A percentile compares a stretch with the other conserved stretches of the same genome.
Evolutionary conservation across 2,329 filamentous ascomycete species (phyloP).

Genomic region (Curvularia sp.): DNA sequence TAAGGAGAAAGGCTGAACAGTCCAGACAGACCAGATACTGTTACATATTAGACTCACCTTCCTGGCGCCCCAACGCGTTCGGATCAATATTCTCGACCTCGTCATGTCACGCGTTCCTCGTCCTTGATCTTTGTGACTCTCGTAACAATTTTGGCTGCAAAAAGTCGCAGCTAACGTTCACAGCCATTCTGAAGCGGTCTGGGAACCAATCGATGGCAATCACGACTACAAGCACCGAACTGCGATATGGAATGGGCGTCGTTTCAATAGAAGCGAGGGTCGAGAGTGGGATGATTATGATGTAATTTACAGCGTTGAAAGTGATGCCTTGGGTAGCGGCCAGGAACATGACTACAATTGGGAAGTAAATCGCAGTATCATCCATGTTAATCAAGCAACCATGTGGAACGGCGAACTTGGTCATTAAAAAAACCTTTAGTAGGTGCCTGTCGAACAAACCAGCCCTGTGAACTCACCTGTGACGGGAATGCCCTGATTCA

Average conservation of each 20-base stretch:
- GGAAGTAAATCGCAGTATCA: slow-evolving; percentile 63
- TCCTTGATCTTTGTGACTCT: slow-evolving; percentile 51
- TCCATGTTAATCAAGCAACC: slow-evolving; percentile 53
- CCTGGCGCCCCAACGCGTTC: slow-evolving; percentile 15
- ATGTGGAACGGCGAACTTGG: slow-evolving; percentile 58
- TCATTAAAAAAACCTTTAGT: slow-evolving; percentile 34
- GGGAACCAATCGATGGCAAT: slow-evolving; percentile 64
- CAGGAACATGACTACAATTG: slow-evolving; percentile 61
- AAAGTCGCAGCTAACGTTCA: slow-evolving; percentile 63
- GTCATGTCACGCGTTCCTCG: slow-evolving; percentile 35
- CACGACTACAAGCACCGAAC: slow-evolving; percentile 60
- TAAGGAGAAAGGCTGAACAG: neutral
- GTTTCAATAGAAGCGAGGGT: slow-evolving; percentile 63
- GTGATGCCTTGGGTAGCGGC: slow-evolving; percentile 59
- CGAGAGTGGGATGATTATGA: slow-evolving; percentile 59
- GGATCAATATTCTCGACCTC: slow-evolving; percentile 20
- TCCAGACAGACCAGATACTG: neutral
- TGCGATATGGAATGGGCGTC: slow-evolving; percentile 62
- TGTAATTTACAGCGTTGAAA: slow-evolving; percentile 57
- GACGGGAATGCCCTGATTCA: slow-evolving; percentile 53
- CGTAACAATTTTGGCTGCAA: slow-evolving; percentile 52
- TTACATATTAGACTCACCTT: slow-evolving; percentile 13
- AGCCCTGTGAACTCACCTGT: slow-evolving; percentile 26
- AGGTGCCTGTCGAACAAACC: neutral
- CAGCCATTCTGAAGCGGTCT: slow-evolving; percentile 62